Conservation (phyloP, 352 stramenopile species). For the Globisporangium paroecandrum region DNA sequence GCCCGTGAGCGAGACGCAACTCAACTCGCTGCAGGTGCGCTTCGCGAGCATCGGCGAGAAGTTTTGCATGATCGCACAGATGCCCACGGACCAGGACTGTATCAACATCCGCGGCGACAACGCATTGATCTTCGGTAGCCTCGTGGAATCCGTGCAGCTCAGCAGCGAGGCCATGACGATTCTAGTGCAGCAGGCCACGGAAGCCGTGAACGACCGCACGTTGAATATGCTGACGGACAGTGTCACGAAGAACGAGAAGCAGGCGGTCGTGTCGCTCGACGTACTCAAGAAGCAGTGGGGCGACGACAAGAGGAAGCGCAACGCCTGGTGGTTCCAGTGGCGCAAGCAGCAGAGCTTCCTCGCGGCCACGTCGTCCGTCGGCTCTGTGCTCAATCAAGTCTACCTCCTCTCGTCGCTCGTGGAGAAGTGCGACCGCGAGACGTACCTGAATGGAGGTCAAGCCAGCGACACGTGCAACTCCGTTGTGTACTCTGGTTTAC, state of each 20-base stretch:
- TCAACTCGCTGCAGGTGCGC: slow-evolving; percentile 8
- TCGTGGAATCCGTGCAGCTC: neutral
- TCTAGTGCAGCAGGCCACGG: neutral
- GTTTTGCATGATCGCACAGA: slow-evolving; percentile 3
- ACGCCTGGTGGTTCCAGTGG: slow-evolving; percentile 2
- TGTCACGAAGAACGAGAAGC: neutral
- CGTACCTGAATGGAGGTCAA: neutral
- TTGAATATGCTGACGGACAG: neutral
- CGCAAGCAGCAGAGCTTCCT: slow-evolving; percentile 1
- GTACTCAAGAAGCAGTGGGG: slow-evolving; percentile 4
- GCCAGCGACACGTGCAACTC: slow-evolving; percentile 6
- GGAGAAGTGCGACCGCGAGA: slow-evolving; percentile 2
- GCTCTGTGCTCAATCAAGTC: neutral
- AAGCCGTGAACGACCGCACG: neutral
- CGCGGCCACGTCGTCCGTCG: neutral
- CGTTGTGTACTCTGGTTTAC: neutral
- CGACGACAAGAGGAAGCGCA: neutral
- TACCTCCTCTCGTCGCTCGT: neutral
- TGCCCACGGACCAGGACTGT: slow-evolving; percentile 2
- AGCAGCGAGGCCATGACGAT: neutral
- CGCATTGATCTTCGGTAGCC: slow-evolving; percentile 2
- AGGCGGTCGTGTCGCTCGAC: neutral
- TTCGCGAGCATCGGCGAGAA: slow-evolving; percentile 1
- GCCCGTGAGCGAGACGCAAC: neutral
- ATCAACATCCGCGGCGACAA: slow-evolving; percentile 1